Evolutionary conservation across 805 yeast species (phyloP), one percentile per base, ranked within the genome.

Genomic region (Candida easanensis): DNA sequence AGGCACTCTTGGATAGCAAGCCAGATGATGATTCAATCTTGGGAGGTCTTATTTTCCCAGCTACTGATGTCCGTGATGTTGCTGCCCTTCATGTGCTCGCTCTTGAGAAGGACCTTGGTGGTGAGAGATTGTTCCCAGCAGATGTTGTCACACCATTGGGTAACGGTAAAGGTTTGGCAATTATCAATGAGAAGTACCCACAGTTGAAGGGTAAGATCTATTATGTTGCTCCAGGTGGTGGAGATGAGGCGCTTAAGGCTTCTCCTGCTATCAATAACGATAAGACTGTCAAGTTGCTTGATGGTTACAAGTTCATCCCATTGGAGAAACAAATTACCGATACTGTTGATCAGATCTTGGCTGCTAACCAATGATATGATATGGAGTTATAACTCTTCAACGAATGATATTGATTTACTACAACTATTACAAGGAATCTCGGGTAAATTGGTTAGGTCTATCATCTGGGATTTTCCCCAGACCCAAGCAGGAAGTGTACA

Each of bases 61-160:
- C 41, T 23, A 66, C 72, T 30, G 81, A 78, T 57, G 82, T 77
- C 10, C 66, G 82, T 49, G 83, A 79, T 53, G 80, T 74, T 30
- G 82, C 82, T 14, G 45, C 49, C 30, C 75, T 26, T n/a, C 30
- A 26, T n/a, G 30, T 26, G 10, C n/a, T 26, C 21, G 76, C 80
- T 1, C 61, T 74, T 39, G 70, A 67, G 47, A 53, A 52, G 35
- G 53, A 58, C 19, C 38, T 43, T 39, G 23, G 42, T 11, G 58
- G 56, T 16, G 41, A 63, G 38, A 60, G 71, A 48, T 50, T 67
- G 11, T 46, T 53, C 37, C 49, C 51, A 8, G 16, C 32, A 5
- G 30, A 26, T 20, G 22, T 33, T 7, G 32, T 35, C n/a, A 36
- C n/a, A 1, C 43, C 21, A 47, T 56, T 43, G 2, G 26, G 32